Conservation (phyloP, 495 filamentous ascomycete genomes). For the Aspergillus olivimuriae region DNA sequence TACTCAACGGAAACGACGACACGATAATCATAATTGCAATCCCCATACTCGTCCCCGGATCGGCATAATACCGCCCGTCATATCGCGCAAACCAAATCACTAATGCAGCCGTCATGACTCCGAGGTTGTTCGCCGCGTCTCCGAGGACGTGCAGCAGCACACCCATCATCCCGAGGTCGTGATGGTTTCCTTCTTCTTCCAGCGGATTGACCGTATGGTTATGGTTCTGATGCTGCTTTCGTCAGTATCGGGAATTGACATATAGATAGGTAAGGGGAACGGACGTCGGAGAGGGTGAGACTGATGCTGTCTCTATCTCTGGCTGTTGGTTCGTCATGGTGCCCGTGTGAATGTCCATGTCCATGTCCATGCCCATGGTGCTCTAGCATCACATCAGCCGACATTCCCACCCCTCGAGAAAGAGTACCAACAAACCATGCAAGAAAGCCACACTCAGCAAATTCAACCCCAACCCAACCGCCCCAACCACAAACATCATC, state of each 20-base stretch:
- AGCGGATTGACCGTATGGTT: conserved; percentile 54
- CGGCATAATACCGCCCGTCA: conserved; percentile 40
- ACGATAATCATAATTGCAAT: conserved; percentile 40
- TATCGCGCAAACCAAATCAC: conserved; percentile 38
- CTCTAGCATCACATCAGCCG: too few relatives aligned
- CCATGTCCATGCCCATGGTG: conserved; percentile 15
- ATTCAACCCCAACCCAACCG: conserved; percentile 70
- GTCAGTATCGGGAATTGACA: conserved; percentile 35
- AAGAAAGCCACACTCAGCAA: conserved; percentile 59
- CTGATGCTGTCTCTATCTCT: too few relatives aligned
- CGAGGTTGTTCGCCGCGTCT: conserved; percentile 46
- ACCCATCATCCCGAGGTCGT: conserved; percentile 42
- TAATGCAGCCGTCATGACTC: conserved; percentile 40
- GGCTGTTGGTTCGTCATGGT: not conserved
- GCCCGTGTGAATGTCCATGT: conserved; percentile 1
- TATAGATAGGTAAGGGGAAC: not conserved
- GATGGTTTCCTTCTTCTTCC: conserved; percentile 9
- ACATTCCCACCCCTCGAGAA: conserved; percentile 9
- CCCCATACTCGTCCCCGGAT: conserved; percentile 40
- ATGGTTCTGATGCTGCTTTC: conserved; percentile 9
- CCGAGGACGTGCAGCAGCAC: conserved; percentile 44
- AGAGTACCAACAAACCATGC: conserved; percentile 6
- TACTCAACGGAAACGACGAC: conserved; percentile 35
- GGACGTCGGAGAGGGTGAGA: not conserved
- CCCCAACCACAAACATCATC: conserved; percentile 74